Evolutionary conservation across 2,329 filamentous ascomycete species (phyloP).

Genomic region (Colletotrichum eremochloae): DNA sequence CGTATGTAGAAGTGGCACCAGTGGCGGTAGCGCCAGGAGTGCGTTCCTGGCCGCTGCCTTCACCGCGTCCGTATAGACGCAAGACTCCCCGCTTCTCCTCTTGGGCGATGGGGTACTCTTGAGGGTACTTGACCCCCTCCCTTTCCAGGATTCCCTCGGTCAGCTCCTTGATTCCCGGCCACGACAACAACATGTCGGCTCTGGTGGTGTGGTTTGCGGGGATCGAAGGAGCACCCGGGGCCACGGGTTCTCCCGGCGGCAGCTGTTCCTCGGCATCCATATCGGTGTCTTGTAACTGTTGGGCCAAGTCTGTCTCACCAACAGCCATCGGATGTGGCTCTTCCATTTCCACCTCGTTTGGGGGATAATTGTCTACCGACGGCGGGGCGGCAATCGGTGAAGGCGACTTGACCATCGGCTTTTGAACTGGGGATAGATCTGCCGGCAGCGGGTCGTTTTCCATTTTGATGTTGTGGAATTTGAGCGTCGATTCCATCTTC

Average conservation of each 20-base stretch:
- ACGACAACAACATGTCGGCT: constrained; percentile 84
- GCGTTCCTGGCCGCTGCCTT: constrained; percentile 72
- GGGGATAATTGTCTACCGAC: constrained; percentile 2
- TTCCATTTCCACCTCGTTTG: background rate
- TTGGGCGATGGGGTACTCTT: constrained; percentile 81
- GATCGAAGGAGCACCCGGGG: constrained; percentile 75
- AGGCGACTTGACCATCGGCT: constrained; percentile 22
- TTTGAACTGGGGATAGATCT: constrained; percentile 10
- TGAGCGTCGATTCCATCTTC: constrained; percentile 22
- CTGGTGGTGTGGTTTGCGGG: constrained; percentile 90
- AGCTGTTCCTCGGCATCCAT: constrained; percentile 60
- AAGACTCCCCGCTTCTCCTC: constrained; percentile 82
- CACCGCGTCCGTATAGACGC: constrained; percentile 82
- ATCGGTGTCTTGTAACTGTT: constrained; percentile 52
- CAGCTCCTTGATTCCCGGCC: constrained; percentile 76
- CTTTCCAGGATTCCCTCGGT: constrained; percentile 64
- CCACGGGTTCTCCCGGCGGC: constrained; percentile 62
- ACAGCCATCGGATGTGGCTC: constrained; percentile 47
- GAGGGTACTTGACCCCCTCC: constrained; percentile 67
- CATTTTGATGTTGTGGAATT: constrained; percentile 33
- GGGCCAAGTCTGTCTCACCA: constrained; percentile 42
- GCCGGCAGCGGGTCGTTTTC: constrained; percentile 25
- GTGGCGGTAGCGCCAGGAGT: constrained; percentile 41
- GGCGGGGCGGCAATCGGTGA: constrained; percentile 11
- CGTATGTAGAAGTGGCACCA: constrained; percentile 36